Conservation (phyloP, 768 basidiomycete genomes). For the Filobasidium wieringae region DNA sequence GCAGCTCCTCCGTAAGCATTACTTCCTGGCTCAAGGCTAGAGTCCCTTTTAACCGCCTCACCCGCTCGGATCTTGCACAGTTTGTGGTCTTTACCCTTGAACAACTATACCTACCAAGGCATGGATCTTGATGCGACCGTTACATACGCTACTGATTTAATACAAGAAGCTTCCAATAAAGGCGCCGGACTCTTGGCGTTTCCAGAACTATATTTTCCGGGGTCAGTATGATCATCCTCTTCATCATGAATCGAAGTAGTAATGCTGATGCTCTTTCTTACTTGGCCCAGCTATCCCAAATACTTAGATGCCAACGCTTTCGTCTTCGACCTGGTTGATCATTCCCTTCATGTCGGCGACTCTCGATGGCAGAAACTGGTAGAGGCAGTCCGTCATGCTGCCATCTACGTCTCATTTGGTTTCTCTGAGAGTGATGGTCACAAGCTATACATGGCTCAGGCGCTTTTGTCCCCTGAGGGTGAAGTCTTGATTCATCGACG, state of each 20-base stretch:
- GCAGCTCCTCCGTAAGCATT: neutral
- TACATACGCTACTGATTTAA: too few species aligned
- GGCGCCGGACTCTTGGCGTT: too few species aligned
- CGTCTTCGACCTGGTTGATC: neutral
- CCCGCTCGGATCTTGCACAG: too few species aligned
- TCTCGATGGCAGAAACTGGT: slow-evolving; percentile 2
- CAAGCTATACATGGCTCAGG: slow-evolving; percentile 15
- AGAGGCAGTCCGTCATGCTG: neutral
- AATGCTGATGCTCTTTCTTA: neutral
- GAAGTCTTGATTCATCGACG: slow-evolving; percentile 12
- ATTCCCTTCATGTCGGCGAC: neutral
- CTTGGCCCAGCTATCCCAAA: neutral
- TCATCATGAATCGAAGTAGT: too few species aligned
- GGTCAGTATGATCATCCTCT: too few species aligned
- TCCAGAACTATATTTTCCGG: too few species aligned
- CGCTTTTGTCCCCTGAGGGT: slow-evolving; percentile 7
- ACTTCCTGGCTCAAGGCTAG: neutral
- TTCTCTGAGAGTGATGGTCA: slow-evolving; percentile 8
- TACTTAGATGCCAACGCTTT: neutral
- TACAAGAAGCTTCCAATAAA: too few species aligned
- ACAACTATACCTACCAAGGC: too few species aligned
- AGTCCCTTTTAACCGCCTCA: too few species aligned
- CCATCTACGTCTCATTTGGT: slow-evolving; percentile 10
- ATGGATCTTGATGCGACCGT: too few species aligned
- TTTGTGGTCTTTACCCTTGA: too few species aligned